Conservation (phyloP, 345 rosid genomes). For the Aurinia saxatilis region DNA sequence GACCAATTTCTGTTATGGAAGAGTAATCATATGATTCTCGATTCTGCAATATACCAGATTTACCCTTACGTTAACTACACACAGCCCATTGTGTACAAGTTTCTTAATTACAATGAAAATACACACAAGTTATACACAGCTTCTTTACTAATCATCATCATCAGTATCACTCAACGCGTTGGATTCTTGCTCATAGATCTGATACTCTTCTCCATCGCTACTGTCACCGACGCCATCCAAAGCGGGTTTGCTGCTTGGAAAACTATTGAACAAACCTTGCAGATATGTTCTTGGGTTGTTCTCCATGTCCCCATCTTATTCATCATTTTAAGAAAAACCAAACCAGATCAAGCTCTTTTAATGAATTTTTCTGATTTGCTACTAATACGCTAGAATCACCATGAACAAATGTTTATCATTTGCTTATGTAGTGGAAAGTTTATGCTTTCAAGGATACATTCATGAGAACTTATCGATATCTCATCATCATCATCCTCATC, state of each 20-base stretch:
- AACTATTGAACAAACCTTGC: conserved; percentile 81
- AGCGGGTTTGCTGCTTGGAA: conserved; percentile 37
- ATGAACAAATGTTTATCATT: not conserved
- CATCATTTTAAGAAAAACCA: conserved; percentile 9
- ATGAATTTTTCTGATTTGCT: not conserved
- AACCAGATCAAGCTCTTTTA: not conserved
- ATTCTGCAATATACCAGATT: not conserved
- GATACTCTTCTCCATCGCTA: conserved; percentile 75
- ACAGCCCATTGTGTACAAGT: not conserved
- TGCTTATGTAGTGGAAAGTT: too few species aligned
- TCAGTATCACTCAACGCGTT: conserved; percentile 37
- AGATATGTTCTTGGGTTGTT: conserved; percentile 65
- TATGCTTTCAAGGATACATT: conserved; percentile 55
- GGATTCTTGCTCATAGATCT: conserved; percentile 69
- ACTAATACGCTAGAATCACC: not conserved
- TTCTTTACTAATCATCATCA: conserved; percentile 16
- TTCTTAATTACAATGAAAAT: not conserved
- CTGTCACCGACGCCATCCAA: conserved; percentile 27
- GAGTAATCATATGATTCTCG: too few species aligned
- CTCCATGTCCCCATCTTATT: conserved; percentile 41
- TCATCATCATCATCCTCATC: conserved; percentile 36
- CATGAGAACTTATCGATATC: conserved; percentile 37
- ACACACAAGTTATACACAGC: not conserved
- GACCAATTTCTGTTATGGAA: too few species aligned
- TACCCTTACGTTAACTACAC: not conserved